Base-by-base conservation (phyloP, 2,329 filamentous ascomycete species). In the Penicillium decumbens region DNA sequence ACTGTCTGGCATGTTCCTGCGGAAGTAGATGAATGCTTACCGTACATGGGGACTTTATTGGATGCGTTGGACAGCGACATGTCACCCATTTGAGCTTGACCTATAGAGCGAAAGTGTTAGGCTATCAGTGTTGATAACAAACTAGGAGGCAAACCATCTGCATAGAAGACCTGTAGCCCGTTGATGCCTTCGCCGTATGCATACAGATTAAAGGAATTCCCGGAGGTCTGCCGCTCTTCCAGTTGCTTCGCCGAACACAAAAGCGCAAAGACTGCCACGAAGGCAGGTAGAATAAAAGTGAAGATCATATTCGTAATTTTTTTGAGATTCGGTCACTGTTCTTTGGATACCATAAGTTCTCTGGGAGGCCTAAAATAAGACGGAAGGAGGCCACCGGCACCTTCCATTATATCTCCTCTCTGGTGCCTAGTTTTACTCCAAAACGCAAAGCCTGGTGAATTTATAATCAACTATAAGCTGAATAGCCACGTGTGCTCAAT, bases 11-110 rank as follows among this genome's bases (percentile, higher is more conserved):
- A 20, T n/a, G 20, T 15, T 8, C 5, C 9, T 5, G n/a, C 3
- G 10, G 23, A 25, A n/a, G 12, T n/a, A 23, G n/a, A 4, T 8
- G 4, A 27, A 7, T 18, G 4, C 38, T 13, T 28, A 50, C 44
- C 13, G 9, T 15, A 47, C 28, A 50, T 20, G 8, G 44, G 4
- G 12, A 43, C 39, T 45, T 49, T 45, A 15, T 27, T 29, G 12
- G 41, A 39, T 40, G 49, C 49, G 8, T 49, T 51, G 5, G 45
- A 51, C 4, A 49, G 24, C 4, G 38, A 28, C 20, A 49, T 45
- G 24, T 52, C 20, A 8, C 42, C 42, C 12, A 49, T 45, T 25
- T 52, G 46, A n/a, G 50, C 45, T 35, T 49, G 42, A 3, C 46
- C 50, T 52, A 7, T 28, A 29, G 7, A 29, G 7, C 3, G 9